These are phyloP conservation scores for Ascocoryne sarcoides DNA, from an alignment of 2,329 filamentous ascomycete genomes.

Conservation along the genomic window DNA sequence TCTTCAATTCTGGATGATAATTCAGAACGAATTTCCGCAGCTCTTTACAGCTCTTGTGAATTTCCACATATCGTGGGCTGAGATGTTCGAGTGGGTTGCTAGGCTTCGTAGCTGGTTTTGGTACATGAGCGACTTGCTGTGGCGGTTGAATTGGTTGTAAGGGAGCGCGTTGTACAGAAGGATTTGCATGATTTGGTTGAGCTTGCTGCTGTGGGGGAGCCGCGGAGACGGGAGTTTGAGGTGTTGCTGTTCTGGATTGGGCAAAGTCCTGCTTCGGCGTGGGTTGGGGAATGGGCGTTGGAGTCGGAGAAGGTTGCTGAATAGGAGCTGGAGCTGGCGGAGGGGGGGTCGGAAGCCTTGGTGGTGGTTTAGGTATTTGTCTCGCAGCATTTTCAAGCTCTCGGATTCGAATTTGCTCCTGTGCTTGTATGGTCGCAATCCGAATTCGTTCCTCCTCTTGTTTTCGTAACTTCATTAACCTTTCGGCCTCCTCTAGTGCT, in stretches of 20 bases:
- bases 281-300: background rate
- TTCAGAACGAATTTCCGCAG: slow-evolving; percentile 41
- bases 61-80: slow-evolving; percentile 36
- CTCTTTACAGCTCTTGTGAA: slow-evolving; percentile 61
- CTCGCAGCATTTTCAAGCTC: slow-evolving; percentile 32
- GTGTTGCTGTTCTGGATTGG: background rate
- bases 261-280: background rate
- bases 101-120: background rate
- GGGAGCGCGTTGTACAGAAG: no score
- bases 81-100: background rate
- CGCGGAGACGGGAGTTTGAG: background rate
- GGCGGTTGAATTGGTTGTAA: no score
- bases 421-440: slow-evolving; percentile 36
- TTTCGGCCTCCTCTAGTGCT: slow-evolving; percentile 31
- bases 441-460: slow-evolving; percentile 20
- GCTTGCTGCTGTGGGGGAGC: no score
- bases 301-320: background rate
- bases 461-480: background rate
- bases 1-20: background rate
- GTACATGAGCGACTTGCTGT: background rate
- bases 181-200: no score
- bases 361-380: slow-evolving; percentile 22
- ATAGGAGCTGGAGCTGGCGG: slow-evolving; percentile 1
- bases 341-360: slow-evolving; percentile 16
- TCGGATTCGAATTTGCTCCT: slow-evolving; percentile 42